Base-by-base conservation (phyloP, 2,329 filamentous ascomycete genomes). In the Talaromyces sp. region DNA sequence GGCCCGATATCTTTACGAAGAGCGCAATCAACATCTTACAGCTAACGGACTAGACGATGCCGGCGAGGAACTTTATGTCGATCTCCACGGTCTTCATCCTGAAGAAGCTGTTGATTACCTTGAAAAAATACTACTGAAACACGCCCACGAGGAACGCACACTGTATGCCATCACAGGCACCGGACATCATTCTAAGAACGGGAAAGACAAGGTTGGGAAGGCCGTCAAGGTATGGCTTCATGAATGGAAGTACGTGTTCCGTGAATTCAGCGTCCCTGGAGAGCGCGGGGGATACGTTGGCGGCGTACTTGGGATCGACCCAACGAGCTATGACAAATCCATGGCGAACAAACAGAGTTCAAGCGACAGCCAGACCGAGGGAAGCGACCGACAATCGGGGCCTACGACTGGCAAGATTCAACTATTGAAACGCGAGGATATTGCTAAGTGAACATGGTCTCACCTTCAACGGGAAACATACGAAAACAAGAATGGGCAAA, bases 171-270 rank as follows among this genome's bases (percentile, higher is more conserved):
- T 99, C 73, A 97, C 93, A 1, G 95, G 95, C 52, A 98, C 93
- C 0, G 95, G 93, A 3, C 93, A 98, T 71, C 95, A 99, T 77
- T 96, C 91, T 74, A 98, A 98, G 81, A 97, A 97, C 72, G 93
- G 95, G 70, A 98, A 98, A 75, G 95, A 99, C 77, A 99, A 99
- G 78, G 91, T 99, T 39, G 93, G 93, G 72, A 96, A 96, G 78
- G 92, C 93, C 1, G 88, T 98, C 64, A 88, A 95, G 59, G 87
- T 85, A 67, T 98, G 96, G 78, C 80, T 99, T 60, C 96, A 93
- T 72, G 93, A 98, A 73, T 96, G 93, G 92, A 87, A 91, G 65
- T 99, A 97, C 73, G 90, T 91, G 0, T 99, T 93, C 77, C 89
- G 93, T 59, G 95, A 99, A 77, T 99, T 99, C 76, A 95, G 90